These are phyloP conservation scores for Sporothrix euskadiensis DNA, from an alignment of 2,329 filamentous ascomycete genomes.

Conservation along the genomic window DNA sequence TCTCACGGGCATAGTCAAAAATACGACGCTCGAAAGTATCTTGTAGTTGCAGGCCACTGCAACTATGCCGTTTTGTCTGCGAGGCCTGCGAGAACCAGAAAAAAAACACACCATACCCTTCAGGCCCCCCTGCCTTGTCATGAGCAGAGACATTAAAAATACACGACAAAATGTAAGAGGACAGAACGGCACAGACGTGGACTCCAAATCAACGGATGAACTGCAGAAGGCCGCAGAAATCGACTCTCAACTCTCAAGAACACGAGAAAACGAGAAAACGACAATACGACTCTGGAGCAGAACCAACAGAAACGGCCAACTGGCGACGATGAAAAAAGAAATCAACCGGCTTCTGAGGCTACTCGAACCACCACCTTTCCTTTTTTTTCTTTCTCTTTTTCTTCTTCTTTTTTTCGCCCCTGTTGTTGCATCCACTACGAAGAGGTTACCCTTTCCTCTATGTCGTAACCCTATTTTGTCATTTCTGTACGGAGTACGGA, in stretches of 20 bases:
- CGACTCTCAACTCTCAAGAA: neutral
- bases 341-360: neutral
- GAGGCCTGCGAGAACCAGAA: neutral
- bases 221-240: neutral
- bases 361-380: neutral
- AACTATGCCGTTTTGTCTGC: conserved; percentile 3
- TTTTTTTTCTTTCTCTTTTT: neutral
- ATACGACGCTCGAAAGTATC: neutral
- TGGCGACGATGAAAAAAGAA: neutral
- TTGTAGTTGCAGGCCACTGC: neutral
- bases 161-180: neutral
- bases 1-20: neutral
- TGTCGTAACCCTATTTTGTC: neutral
- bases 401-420: neutral
- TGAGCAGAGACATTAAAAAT: neutral
- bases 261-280: neutral
- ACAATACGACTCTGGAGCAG: neutral
- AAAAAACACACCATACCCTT: neutral
- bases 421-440: neutral
- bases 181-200: conserved; percentile 9
- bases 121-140: neutral
- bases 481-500: neutral
- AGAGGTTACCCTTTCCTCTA: conserved; percentile 10
- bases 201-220: neutral
- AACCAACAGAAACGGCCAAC: neutral